Evolutionary conservation across 352 stramenopile species (phyloP), one percentile per base, ranked within the genome.

Genomic region (Elongisporangium undulatum): DNA sequence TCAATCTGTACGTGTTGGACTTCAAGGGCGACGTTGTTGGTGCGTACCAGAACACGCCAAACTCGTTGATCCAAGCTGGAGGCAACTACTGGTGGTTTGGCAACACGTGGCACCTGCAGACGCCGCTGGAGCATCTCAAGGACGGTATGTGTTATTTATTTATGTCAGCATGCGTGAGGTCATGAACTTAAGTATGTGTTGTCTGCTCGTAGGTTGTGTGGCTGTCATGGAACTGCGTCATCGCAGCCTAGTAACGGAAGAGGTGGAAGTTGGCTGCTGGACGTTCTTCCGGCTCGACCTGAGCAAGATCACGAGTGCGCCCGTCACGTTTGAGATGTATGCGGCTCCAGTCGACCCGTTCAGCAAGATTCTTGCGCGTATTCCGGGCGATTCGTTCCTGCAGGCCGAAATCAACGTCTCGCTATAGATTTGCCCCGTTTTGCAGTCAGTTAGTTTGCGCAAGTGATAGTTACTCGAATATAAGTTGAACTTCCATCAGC

Each of bases 71-170:
- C 61, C 84, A 95, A 67, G 84, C 82, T 2, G 81, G 82, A 48
- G 82, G 82, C 41, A 93, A 92, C 67, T 92, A 93, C 64, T 94
- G 84, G 87, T 94, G 82, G 82, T 95, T 94, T 62, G 87, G 87
- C 63, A 95, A 95, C 67, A 90, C 84, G 53, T 95, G 87, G 87
- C 87, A 92, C 69, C 60, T 95, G 20, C 87, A 95, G 61, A 89
- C 82, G 9, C 85, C 84, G 17, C 69, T 95, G 19, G 87, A 94
- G 55, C 87, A 95, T 63, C 75, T 95, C 52, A 92, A 88, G 55
- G 85, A 95, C 38, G 85, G 84, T 94, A 82, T 50, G 82, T 63
- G 49, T 61, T 50, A 16, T 20, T n/a, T 50, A 2, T 48, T 34
- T 55, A 45, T 38, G n/a, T 49, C 49, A 20, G 6, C 20, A 13